Conservation (phyloP, 805 yeast genomes). For the Metschnikowia gruessii region DNA sequence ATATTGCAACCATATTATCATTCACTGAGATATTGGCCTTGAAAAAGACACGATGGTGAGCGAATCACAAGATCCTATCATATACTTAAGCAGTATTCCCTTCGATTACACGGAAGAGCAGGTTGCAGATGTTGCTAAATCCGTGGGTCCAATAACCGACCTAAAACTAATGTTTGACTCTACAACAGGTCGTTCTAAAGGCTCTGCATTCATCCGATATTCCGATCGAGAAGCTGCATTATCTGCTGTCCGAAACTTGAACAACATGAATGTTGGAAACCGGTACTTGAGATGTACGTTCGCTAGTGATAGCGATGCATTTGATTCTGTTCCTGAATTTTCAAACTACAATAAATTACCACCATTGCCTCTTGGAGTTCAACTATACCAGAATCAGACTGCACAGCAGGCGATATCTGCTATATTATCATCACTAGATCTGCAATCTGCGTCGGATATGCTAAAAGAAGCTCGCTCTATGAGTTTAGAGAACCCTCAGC, state of each 20-base stretch:
- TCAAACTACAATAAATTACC: slow-evolving; percentile 32
- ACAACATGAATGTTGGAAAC: slow-evolving; percentile 71
- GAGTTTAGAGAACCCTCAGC: slow-evolving; percentile 46
- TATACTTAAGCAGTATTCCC: slow-evolving; percentile 85
- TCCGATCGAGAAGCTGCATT: slow-evolving; percentile 82
- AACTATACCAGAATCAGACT: slow-evolving; percentile 39
- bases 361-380: slow-evolving; percentile 41
- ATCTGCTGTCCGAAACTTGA: slow-evolving; percentile 85
- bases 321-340: slow-evolving; percentile 19
- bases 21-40: too few relatives aligned
- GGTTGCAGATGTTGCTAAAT: slow-evolving; percentile 75
- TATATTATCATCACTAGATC: slow-evolving; percentile 47
- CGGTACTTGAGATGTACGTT: slow-evolving; percentile 73
- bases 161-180: slow-evolving; percentile 80
- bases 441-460: slow-evolving; percentile 45
- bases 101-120: slow-evolving; percentile 94
- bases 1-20: too few relatives aligned
- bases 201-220: slow-evolving; percentile 85
- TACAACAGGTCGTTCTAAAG: slow-evolving; percentile 86
- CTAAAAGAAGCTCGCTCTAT: slow-evolving; percentile 33
- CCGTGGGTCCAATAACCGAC: slow-evolving; percentile 84
- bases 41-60: slow-evolving; percentile 3
- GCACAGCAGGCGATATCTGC: slow-evolving; percentile 39
- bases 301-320: slow-evolving; percentile 46
- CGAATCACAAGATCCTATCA: slow-evolving; percentile 25